These are phyloP conservation scores for Moesziomyces antarcticus DNA, from an alignment of 1,284 basidiomycete genomes.

Conservation along the genomic window DNA sequence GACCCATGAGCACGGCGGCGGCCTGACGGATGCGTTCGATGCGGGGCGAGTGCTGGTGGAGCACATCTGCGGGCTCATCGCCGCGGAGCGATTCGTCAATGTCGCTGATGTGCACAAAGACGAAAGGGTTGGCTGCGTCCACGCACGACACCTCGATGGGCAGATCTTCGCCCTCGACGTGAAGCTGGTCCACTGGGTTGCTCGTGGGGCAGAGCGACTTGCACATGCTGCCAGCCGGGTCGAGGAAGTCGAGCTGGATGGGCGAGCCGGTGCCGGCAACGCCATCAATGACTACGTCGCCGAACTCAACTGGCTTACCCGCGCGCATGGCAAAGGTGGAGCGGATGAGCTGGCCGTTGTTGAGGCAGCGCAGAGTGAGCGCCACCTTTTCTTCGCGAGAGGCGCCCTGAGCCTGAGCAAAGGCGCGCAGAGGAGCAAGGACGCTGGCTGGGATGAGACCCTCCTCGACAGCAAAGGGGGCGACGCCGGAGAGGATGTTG, in stretches of 20 bases:
- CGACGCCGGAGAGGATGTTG: slow-evolving; percentile 56
- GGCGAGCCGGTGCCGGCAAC: slow-evolving; percentile 48
- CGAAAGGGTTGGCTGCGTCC: slow-evolving; percentile 54
- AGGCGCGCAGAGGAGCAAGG: neutral
- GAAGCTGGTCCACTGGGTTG: slow-evolving; percentile 24
- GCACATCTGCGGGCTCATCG: slow-evolving; percentile 3
- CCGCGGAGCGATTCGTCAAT: slow-evolving; percentile 8
- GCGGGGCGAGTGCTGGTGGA: slow-evolving; percentile 25
- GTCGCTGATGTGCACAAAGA: slow-evolving; percentile 43
- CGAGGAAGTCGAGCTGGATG: slow-evolving; percentile 46
- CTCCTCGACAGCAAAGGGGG: slow-evolving; percentile 27
- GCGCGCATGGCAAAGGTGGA: slow-evolving; percentile 36
- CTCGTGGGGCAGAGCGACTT: slow-evolving; percentile 34
- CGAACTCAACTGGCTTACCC: slow-evolving; percentile 37
- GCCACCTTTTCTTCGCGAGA: slow-evolving; percentile 2
- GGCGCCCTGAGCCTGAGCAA: neutral
- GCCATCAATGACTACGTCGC: slow-evolving; percentile 50
- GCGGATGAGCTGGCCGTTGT: slow-evolving; percentile 10
- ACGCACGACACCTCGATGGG: slow-evolving; percentile 40
- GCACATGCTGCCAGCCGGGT: slow-evolving; percentile 16
- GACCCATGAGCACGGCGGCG: slow-evolving; percentile 26
- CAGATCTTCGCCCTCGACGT: slow-evolving; percentile 21
- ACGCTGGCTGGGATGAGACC: neutral
- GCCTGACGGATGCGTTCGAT: slow-evolving; percentile 43
- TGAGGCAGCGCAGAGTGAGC: slow-evolving; percentile 13